These are phyloP conservation scores for Posidonia oceanica DNA, from an alignment of 116 monocot genomes.

Conservation along the genomic window DNA sequence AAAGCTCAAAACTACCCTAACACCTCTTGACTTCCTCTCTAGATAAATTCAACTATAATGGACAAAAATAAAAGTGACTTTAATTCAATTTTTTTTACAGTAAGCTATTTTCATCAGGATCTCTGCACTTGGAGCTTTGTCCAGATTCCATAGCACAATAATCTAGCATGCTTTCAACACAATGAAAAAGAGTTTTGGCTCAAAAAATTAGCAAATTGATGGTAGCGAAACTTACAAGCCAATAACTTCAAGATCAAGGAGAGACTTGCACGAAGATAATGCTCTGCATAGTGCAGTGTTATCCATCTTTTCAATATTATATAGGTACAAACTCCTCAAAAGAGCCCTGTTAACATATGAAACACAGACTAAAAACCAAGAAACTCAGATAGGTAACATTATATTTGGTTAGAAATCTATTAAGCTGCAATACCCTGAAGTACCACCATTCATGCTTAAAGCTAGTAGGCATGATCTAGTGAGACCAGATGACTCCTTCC, in stretches of 20 bases:
- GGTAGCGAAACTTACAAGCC: constrained; percentile 38
- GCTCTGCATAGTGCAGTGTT: constrained; percentile 32
- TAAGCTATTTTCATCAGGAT: too few relatives aligned
- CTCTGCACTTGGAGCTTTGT: too few relatives aligned
- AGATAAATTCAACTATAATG: too few relatives aligned
- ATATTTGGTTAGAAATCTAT: neutral
- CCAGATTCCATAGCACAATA: too few relatives aligned
- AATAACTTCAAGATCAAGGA: constrained; percentile 59
- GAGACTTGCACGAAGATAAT: constrained; percentile 42
- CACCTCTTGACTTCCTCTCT: too few relatives aligned
- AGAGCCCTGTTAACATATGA: constrained; percentile 38
- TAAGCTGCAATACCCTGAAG: constrained; percentile 41
- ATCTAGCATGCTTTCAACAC: too few relatives aligned
- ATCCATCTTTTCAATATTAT: constrained; percentile 67
- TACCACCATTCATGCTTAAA: constrained; percentile 46
- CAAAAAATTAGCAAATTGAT: too few relatives aligned
- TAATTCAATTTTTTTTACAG: too few relatives aligned
- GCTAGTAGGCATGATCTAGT: constrained; percentile 56
- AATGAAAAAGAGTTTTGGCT: too few relatives aligned
- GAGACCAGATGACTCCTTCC: constrained; percentile 52
- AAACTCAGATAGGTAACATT: neutral
- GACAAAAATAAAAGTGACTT: too few relatives aligned
- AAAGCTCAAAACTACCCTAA: too few relatives aligned
- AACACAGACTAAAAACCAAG: constrained; percentile 1
- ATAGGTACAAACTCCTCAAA: constrained; percentile 51